Evolutionary conservation across 441 rosid genomes (phyloP), one percentile per base, ranked within the genome.

Genomic region (Euphorbia celastroides): DNA sequence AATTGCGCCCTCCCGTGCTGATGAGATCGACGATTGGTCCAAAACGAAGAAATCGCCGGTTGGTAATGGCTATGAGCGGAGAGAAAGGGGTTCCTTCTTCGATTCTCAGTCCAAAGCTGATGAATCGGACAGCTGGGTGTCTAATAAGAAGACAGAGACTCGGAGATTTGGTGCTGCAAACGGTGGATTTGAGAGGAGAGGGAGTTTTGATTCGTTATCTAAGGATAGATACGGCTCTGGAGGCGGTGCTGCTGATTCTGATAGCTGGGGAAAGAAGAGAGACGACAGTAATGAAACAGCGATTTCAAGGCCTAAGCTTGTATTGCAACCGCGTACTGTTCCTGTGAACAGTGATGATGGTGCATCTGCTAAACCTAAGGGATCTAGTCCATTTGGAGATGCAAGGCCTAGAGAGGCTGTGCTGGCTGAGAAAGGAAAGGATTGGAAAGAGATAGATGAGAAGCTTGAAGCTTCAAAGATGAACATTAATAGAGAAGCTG

Each of bases 391-490:
- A 0, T 94, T 94, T 74, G 99, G 97, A 3, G 87, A 74, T 12
- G 99, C 99, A 0, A 83, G 93, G 76, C 99, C 99, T 0, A 86
- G 96, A 72, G 99, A 94, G 85, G 83, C 92, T 77, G 93, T 94
- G n/a, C 76, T 94, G 75, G 92, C 96, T 8, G 96, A 87, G 75
- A 89, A 91, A 72, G 99, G 96, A 55, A 67, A 85, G 78, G 99
- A 93, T 67, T 89, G 87, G 85, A 91, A 84, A 88, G 82, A 84
- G 60, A 70, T 93, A 77, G 99, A 91, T 62, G 96, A 86, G 84
- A 93, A 86, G 78, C 75, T 93, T 25, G 89, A 76, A 59, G 74
- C 82, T 12, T 67, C 73, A 28, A 88, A 75, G 78, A 56, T 84
- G 23, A 79, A 57, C 41, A 58, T 60, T 19, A 65, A 59, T 16